Evolutionary conservation across 2,329 filamentous ascomycete genomes (phyloP), one percentile per base, ranked within the genome.

Genomic region (Aureobasidium namibiae): DNA sequence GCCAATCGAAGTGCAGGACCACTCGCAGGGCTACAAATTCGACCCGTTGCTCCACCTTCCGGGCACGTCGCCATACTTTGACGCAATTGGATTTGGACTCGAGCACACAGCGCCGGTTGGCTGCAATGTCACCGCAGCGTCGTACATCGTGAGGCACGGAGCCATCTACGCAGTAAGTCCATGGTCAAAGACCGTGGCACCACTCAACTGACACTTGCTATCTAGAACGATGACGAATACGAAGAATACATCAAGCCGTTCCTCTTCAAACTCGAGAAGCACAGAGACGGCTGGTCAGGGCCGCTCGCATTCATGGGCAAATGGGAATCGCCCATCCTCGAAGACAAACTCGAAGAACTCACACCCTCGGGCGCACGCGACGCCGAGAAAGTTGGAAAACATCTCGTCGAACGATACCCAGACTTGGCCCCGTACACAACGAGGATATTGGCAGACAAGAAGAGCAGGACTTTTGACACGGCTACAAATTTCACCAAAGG

Each of bases 21-120:
- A 61, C 34, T 39, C 60, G 18, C 56, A 63, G 45, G 61, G 56
- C 34, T 63, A 62, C 50, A 69, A 67, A 56, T 83, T 83, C 67
- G 78, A 82, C 56, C 77, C 80, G 0, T 71, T 83, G 2, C 70
- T 82, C 26, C 81, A 83, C 57, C 73, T 83, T 10, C 76, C 76
- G 0, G 81, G 81, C n/a, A 80, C 82, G 6, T 73, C 79, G 1
- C 81, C 81, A 0, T 84, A 84, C 64, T 84, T 82, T 57, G 80
- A 82, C 63, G 76, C 80, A 0, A 38, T 63, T 39, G 62, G 62
- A 31, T 61, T 61, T 24, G 62, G 62, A 13, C 57, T 63, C 16
- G 50, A 57, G 21, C 74, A 80, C 61, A 75, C 80, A 58, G 78
- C 80, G 24, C 75, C 72, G 1, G 61, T 72, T 7, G 76, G 80